Conservation (phyloP, 345 rosid species). For the Microcos paniculata region DNA sequence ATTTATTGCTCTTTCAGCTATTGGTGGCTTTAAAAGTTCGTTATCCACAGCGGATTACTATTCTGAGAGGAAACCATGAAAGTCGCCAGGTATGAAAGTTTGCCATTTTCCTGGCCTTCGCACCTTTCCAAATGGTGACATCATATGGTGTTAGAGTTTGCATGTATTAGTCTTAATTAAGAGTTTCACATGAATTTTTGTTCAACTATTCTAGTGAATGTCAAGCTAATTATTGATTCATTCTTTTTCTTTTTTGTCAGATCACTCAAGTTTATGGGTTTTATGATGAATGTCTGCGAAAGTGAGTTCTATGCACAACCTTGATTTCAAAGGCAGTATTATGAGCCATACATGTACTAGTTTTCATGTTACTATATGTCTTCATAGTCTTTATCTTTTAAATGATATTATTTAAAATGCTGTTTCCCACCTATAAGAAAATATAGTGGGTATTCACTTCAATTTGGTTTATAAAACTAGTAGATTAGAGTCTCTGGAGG, state of each 20-base stretch:
- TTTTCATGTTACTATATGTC: background rate
- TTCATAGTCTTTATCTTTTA: background rate
- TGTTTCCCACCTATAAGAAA: background rate
- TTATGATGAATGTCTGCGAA: constrained; percentile 95
- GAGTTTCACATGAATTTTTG: background rate
- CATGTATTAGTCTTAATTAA: background rate
- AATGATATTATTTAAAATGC: background rate
- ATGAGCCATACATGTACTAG: background rate
- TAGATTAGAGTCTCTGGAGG: constrained; percentile 2
- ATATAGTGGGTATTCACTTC: background rate
- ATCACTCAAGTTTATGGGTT: constrained; percentile 99
- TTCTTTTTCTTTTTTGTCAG: constrained; percentile 45
- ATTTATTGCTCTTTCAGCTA: constrained; percentile 45
- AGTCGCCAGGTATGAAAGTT: constrained; percentile 72
- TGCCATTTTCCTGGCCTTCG: background rate
- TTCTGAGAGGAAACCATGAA: constrained; percentile 88
- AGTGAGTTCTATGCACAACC: constrained; percentile 59
- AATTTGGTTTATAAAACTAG: constrained; percentile 12
- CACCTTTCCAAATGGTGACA: background rate
- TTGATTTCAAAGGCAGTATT: constrained; percentile 10
- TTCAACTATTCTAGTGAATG: background rate
- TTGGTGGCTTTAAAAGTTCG: constrained; percentile 82
- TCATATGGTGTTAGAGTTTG: background rate
- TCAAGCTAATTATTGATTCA: constrained; percentile 26
- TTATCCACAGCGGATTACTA: constrained; percentile 74